A percentile compares a stretch with the other conserved stretches of the same genome.
These are phyloP conservation scores for Arthrobotrys musiformis DNA, from an alignment of 2,329 filamentous ascomycete genomes.

Conservation along the genomic window DNA sequence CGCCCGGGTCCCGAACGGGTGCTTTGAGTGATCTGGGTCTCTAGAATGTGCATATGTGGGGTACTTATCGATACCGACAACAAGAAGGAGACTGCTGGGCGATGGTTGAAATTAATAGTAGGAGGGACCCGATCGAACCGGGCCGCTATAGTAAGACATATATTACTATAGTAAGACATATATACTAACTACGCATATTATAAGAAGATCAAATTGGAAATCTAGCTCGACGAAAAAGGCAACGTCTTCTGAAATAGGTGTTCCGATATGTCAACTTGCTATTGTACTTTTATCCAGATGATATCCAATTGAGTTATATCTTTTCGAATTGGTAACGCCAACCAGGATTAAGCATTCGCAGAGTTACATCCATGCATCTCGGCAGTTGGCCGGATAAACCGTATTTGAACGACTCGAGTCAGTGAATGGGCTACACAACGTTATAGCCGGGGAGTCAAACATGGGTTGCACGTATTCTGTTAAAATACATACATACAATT, in stretches of 20 bases:
- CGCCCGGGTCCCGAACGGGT: background rate
- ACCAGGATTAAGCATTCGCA: slow-evolving; percentile 3
- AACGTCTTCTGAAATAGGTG: background rate
- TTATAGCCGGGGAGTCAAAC: slow-evolving; percentile 4
- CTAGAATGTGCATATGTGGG: background rate
- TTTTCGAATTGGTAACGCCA: background rate
- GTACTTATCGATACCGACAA: background rate
- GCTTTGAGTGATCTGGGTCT: background rate
- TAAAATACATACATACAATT: background rate
- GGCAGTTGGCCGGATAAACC: slow-evolving; percentile 26
- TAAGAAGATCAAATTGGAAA: background rate
- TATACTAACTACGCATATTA: background rate
- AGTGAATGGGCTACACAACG: background rate
- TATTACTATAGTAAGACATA: background rate
- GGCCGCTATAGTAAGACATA: background rate
- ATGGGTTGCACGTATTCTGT: slow-evolving; percentile 10
- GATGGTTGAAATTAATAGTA: background rate
- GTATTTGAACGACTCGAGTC: slow-evolving; percentile 22
- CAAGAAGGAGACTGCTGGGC: background rate
- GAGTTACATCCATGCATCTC: slow-evolving; percentile 1
- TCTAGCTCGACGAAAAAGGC: background rate
- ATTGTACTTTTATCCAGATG: background rate
- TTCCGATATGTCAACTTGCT: background rate
- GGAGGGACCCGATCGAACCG: background rate
- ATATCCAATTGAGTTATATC: slow-evolving; percentile 11